These are phyloP conservation scores for Mortierella sp. DNA, from an alignment of 371 early-diverging fungal genomes.

Conservation along the genomic window DNA sequence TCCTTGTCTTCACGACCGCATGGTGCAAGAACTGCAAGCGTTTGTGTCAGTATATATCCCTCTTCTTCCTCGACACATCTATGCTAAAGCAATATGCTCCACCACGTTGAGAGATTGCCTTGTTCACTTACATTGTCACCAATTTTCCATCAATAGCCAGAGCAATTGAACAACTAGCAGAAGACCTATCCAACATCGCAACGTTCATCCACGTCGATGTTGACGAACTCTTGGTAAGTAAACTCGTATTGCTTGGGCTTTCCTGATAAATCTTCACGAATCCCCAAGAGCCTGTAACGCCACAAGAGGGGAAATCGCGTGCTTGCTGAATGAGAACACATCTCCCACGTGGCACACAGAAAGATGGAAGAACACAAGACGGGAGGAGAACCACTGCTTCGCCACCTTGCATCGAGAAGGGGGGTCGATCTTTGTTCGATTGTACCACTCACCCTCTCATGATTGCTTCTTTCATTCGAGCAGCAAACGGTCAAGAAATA, in stretches of 20 bases:
- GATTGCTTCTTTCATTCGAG: neutral
- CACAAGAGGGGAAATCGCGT: slow-evolving; percentile 21
- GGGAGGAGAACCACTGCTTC: neutral
- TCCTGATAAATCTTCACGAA: no score
- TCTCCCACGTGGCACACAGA: neutral
- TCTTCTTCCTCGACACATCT: neutral
- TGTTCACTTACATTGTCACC: neutral
- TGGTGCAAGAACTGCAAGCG: slow-evolving; percentile 57
- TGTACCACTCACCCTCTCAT: neutral
- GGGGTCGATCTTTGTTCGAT: no score
- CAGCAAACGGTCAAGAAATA: slow-evolving; percentile 38
- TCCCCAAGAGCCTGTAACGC: neutral
- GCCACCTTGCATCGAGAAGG: no score
- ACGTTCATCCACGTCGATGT: slow-evolving; percentile 46
- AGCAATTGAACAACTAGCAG: slow-evolving; percentile 34
- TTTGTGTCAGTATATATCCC: slow-evolving; percentile 16
- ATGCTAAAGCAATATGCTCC: no score
- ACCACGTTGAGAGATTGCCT: no score
- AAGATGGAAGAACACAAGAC: no score
- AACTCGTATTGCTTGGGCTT: no score
- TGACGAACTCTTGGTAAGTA: slow-evolving; percentile 43
- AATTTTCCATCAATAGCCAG: slow-evolving; percentile 1
- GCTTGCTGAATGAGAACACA: slow-evolving; percentile 5
- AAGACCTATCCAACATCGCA: slow-evolving; percentile 31
- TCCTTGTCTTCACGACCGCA: slow-evolving; percentile 46